Base-by-base conservation (phyloP, 306 rosid genomes). In the Comarum palustre region DNA sequence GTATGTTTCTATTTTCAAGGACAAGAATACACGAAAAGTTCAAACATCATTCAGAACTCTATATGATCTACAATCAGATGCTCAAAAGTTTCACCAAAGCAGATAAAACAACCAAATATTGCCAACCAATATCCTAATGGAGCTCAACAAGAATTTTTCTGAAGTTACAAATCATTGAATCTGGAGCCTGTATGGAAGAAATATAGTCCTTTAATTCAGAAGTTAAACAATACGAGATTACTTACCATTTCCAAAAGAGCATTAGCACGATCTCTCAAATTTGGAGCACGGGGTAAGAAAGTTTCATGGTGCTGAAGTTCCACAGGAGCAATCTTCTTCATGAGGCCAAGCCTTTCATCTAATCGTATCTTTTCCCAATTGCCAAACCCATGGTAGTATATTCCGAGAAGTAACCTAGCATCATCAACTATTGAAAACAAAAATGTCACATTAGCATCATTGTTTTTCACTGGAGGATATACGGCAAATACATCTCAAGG, bases 301-400 rank as follows among this genome's bases (percentile, higher is more conserved):
- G 99, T 95, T 82, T 95, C 97, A 82, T 95, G 99, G 85, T 92
- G 97, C 85, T 92, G 96, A 74, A 95, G 97, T 80, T 95, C 99
- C 43, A 81, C 99, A 1, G 99, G 99, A 76, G 99, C 99, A 84
- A 95, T 95, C 84, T 95, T 95, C 81, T 90, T 95, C 43, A 9
- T 77, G 43, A 95, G 96, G 80, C 99, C 96, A 77, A 95, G 97
- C 76, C 92, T 86, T 71, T 90, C 99, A 77, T 92, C 99, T 71
- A 95, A 77, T 84, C 99, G 84, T 84, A 92, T 88, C 79, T 82
- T 88, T 80, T 95, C 99, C 99, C 99, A 95, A 78, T 86, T 95
- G 68, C 96, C 96, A 86, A 95, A 95, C 22, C 99, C 99, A 81
- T 95, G 92, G 77, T 82, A 95, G 84, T 92, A 61, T 84, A 95